Evolutionary conservation across 2,329 filamentous ascomycete species (phyloP), one percentile per base, ranked within the genome.

Genomic region (Coniochaeta sp.): DNA sequence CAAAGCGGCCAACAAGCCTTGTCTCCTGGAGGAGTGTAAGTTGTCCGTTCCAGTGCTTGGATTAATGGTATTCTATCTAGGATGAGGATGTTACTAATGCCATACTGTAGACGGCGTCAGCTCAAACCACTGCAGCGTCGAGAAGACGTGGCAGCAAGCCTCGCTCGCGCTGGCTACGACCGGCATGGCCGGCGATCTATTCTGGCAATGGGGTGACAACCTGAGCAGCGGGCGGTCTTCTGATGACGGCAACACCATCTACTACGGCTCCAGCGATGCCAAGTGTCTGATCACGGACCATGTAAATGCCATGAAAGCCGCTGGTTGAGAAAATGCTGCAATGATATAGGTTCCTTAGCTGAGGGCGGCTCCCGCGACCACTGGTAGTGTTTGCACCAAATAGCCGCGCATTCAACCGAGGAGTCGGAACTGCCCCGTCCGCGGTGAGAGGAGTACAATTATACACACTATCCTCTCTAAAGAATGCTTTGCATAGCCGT

Each of bases 181-280:
- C 19, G 70, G 74, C 24, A 72, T 74, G 67, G 72, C 66, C 1
- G 72, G 63, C 4, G 75, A 76, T 60, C 60, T 71, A n/a, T 76
- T 75, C 61, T 77, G 74, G 74, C 74, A 77, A 62, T 71, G 72
- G 63, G 74, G 74, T n/a, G 74, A 76, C 60, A 68, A 65, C 6
- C 65, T 76, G 38, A 77, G 76, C 69, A 72, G 62, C 9, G 78
- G 78, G 2, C 70, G 72, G 62, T 73, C 76, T 0, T 69, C 72
- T 55, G 70, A 78, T 58, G 78, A 81, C 56, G 74, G 73, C n/a
- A 73, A 76, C 58, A 80, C 77, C 14, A 74, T 80, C 61, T 80
- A 76, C 65, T 75, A 73, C 32, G 73, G 72, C 22, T 73, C 70
- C 19, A 68, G 67, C 14, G 73, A 77, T 24, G 79, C 74, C 68